Evolutionary conservation across 768 basidiomycete species (phyloP), one percentile per base, ranked within the genome.

Genomic region (Suillus paluster): DNA sequence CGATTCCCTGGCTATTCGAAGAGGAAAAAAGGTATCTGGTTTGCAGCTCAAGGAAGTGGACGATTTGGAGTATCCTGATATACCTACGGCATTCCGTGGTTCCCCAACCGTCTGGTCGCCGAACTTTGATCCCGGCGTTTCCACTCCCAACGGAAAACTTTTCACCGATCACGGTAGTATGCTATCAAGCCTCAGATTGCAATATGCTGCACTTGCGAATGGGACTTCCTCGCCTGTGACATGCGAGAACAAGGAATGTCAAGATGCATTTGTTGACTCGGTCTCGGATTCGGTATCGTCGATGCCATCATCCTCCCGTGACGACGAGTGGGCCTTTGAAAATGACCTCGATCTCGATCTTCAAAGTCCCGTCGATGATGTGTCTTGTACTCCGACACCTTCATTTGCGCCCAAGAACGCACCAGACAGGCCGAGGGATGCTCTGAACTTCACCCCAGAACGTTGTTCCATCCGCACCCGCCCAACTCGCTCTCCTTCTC

Each of bases 71-170:
- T 82, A 81, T 59, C 80, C 81, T 23, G 75, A 75, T 57, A 78
- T 82, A 15, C 81, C 80, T 7, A 79, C 76, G 17, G 77, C 80
- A 8, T 82, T 81, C 68, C 71, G 75, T 15, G 77, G 79, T 15
- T 78, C 79, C 4, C 70, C 77, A 0, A 66, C 71, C 8, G 58
- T 68, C 23, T 73, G 74, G 64, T 73, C 71, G 6, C 77, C 79
- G 2, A 63, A 61, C 34, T 73, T 74, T 41, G 69, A 73, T 23
- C 42, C 52, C 34, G 34, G n/a, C 15, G 38, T 55, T 19, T 17
- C 33, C n/a, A 62, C 59, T n/a, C 11, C 17, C 57, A 14, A 57
- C 11, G 39, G 57, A 3, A 63, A 66, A 14, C 59, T 61, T 23
- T 67, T 70, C 56, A 72, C 75, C 60, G 72, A 74, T 2, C 70